These are phyloP conservation scores for Teunomyces gatunensis DNA, from an alignment of 805 yeast genomes.

Conservation along the genomic window DNA sequence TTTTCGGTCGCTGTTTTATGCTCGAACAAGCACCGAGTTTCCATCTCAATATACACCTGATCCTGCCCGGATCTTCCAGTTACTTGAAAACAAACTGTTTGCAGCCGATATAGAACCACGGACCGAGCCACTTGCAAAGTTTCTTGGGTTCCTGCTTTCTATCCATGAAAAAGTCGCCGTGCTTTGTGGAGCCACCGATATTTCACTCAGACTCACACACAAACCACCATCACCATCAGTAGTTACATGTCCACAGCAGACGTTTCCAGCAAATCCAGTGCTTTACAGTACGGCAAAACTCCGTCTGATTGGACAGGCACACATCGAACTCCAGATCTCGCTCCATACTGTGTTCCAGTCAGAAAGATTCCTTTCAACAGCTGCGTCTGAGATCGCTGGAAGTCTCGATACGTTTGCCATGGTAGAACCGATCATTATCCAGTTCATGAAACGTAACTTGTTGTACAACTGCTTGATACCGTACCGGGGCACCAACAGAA, in stretches of 20 bases:
- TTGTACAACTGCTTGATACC: slow-evolving; percentile 30
- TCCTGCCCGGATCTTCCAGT: slow-evolving; percentile 9
- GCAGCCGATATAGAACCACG: slow-evolving; percentile 5
- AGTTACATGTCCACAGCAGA: not conserved
- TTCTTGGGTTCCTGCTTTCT: slow-evolving; percentile 24
- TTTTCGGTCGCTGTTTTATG: slow-evolving; percentile 13
- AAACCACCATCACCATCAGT: not conserved
- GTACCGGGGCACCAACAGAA: slow-evolving; percentile 26
- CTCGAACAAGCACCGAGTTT: slow-evolving; percentile 14
- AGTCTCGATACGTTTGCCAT: slow-evolving; percentile 18
- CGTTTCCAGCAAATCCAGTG: not conserved
- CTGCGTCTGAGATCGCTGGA: slow-evolving; percentile 25
- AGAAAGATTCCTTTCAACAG: slow-evolving; percentile 26
- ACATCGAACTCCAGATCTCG: slow-evolving; percentile 22
- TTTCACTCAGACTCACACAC: slow-evolving; percentile 8
- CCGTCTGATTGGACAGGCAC: slow-evolving; percentile 24
- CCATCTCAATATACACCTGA: slow-evolving; percentile 9
- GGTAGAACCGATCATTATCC: slow-evolving; percentile 19
- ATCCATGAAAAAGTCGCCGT: slow-evolving; percentile 25
- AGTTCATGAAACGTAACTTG: slow-evolving; percentile 31
- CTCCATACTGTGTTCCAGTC: slow-evolving; percentile 28
- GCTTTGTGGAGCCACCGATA: slow-evolving; percentile 29
- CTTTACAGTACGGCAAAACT: slow-evolving; percentile 17
- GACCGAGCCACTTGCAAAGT: slow-evolving; percentile 19
- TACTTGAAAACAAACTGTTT: slow-evolving; percentile 9